A percentile compares a stretch with the other conserved stretches of the same genome.
These are phyloP conservation scores for Harrya chromipes DNA, from an alignment of 768 basidiomycete genomes.

Conservation along the genomic window DNA sequence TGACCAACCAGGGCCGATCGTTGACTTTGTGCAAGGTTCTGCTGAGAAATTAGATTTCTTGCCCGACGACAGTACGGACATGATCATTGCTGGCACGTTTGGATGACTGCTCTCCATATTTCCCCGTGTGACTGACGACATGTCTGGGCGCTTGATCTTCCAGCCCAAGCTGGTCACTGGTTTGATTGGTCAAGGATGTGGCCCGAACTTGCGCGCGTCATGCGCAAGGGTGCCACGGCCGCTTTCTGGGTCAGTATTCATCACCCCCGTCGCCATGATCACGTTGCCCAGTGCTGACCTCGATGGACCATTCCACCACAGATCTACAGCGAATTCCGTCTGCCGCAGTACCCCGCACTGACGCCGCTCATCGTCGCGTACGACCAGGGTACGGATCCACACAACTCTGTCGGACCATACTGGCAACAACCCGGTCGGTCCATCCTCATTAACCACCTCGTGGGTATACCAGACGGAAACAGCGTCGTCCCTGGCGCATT, in stretches of 20 bases:
- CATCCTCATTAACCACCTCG: slow-evolving; percentile 67
- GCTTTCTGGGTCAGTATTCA: slow-evolving; percentile 64
- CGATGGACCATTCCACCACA: slow-evolving; percentile 15
- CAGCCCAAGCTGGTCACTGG: slow-evolving; percentile 80
- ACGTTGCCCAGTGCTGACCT: too few relatives aligned
- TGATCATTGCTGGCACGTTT: slow-evolving; percentile 60
- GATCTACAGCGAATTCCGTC: slow-evolving; percentile 72
- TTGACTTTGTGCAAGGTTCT: slow-evolving; percentile 34
- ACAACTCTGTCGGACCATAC: slow-evolving; percentile 60
- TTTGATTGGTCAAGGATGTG: slow-evolving; percentile 73
- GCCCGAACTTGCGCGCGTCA: slow-evolving; percentile 59
- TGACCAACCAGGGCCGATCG: slow-evolving; percentile 8
- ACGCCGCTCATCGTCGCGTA: slow-evolving; percentile 51
- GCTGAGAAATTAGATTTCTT: slow-evolving; percentile 58
- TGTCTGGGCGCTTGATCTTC: too few relatives aligned
- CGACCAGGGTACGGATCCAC: slow-evolving; percentile 54
- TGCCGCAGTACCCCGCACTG: slow-evolving; percentile 56
- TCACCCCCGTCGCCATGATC: too few relatives aligned
- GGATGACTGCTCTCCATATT: too few relatives aligned
- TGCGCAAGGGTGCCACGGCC: slow-evolving; percentile 58
- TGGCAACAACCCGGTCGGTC: slow-evolving; percentile 81
- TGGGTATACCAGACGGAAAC: slow-evolving; percentile 58
- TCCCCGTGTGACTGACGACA: too few relatives aligned
- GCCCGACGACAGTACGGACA: slow-evolving; percentile 56
- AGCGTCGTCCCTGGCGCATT: slow-evolving; percentile 34